Evolutionary conservation across 495 filamentous ascomycete species (phyloP).

Genomic region (Aspergillus bridgeri): DNA sequence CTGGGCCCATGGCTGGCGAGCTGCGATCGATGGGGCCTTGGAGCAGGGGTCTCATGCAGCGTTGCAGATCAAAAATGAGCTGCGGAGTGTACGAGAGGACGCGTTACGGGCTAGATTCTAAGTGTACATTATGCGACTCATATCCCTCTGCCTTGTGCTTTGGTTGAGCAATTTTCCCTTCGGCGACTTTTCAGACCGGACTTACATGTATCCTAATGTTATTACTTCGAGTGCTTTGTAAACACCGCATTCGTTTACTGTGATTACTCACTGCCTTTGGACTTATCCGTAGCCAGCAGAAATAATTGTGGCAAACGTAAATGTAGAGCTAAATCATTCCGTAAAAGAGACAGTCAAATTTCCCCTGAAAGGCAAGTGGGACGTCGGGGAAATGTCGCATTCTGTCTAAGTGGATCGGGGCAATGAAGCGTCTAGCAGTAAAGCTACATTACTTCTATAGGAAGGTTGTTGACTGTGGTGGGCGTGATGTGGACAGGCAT

Average conservation of each 20-base stretch:
- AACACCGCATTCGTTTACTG: no score
- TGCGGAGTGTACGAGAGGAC: not conserved
- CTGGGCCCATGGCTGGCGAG: slow-evolving; percentile 33
- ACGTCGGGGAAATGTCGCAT: not conserved
- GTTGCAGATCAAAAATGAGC: not conserved
- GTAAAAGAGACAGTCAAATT: not conserved
- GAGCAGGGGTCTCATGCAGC: slow-evolving; percentile 21
- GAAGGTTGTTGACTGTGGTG: not conserved
- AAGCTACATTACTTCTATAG: no score
- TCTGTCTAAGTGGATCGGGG: not conserved
- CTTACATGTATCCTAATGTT: no score
- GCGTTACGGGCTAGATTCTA: not conserved
- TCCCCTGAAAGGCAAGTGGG: not conserved
- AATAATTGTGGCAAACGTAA: no score
- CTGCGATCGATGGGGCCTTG: slow-evolving; percentile 32
- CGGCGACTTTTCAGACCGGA: no score
- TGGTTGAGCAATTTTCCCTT: no score
- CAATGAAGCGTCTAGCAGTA: no score
- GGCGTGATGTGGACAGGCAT: not conserved
- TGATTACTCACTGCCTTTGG: no score
- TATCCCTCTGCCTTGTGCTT: no score
- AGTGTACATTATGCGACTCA: not conserved
- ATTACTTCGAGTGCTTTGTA: no score
- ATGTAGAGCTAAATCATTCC: no score
- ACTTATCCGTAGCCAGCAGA: no score